Conservation (phyloP, 768 basidiomycete species). For the Suillus brevipes region DNA sequence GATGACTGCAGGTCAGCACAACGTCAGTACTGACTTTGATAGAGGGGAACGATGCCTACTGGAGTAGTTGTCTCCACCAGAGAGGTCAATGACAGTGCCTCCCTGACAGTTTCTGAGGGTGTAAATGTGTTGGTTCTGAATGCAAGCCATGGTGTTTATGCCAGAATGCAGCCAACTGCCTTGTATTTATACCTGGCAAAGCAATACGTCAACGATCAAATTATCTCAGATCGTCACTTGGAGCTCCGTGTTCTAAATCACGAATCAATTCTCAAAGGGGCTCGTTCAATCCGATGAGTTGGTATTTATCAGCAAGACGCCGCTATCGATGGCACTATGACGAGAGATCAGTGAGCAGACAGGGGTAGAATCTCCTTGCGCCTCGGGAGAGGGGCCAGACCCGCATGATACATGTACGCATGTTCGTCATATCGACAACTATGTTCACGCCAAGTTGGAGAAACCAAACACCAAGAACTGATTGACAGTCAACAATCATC, state of each 20-base stretch:
- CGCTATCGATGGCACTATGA: constrained; percentile 1
- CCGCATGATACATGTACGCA: background rate
- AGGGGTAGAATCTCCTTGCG: background rate
- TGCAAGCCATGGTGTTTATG: constrained; percentile 19
- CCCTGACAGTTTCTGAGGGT: constrained; percentile 51
- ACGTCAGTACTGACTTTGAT: background rate
- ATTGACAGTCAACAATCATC: background rate
- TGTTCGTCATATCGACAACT: background rate
- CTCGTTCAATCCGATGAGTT: background rate
- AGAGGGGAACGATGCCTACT: constrained; percentile 32
- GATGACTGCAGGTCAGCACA: constrained; percentile 38
- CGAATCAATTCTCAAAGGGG: background rate
- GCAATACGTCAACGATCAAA: background rate
- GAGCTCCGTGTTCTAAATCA: background rate
- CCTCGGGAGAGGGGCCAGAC: background rate
- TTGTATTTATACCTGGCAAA: constrained; percentile 4
- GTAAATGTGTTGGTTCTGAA: constrained; percentile 41
- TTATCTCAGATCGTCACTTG: background rate
- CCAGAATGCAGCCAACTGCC: too few species aligned
- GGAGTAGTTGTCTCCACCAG: constrained; percentile 48
- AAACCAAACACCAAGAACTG: background rate
- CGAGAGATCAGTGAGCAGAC: background rate
- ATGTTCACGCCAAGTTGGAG: background rate
- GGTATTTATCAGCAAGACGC: background rate
- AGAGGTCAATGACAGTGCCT: constrained; percentile 56